Conservation (phyloP, 257 asterid genomes). For the Solanum pennellii region DNA sequence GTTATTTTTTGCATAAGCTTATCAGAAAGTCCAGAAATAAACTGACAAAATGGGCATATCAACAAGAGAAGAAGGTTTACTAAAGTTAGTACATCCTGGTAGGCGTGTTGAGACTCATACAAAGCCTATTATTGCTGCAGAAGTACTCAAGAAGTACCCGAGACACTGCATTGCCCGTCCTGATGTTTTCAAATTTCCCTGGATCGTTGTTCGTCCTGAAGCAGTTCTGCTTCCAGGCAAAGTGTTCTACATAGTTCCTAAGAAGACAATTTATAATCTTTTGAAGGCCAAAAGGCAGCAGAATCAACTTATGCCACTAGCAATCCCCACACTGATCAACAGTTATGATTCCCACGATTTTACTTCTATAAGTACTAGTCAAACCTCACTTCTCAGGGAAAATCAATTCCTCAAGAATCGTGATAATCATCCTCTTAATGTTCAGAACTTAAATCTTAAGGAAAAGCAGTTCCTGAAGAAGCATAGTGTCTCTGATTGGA, state of each 20-base stretch:
- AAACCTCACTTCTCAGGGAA: background rate
- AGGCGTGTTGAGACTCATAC: constrained; percentile 25
- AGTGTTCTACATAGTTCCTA: constrained; percentile 30
- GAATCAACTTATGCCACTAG: background rate
- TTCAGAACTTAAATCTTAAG: background rate
- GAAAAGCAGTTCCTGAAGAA: background rate
- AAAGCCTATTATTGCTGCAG: constrained; percentile 43
- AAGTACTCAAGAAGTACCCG: constrained; percentile 44
- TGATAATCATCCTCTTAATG: background rate
- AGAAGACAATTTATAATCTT: constrained; percentile 14
- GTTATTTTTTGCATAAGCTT: background rate
- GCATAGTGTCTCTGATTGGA: background rate
- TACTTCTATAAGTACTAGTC: background rate
- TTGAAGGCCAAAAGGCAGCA: constrained; percentile 9
- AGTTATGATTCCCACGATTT: background rate
- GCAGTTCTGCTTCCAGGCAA: constrained; percentile 29
- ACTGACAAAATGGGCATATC: constrained; percentile 20
- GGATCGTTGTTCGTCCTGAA: constrained; percentile 57
- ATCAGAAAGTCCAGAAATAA: background rate
- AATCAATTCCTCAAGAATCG: background rate
- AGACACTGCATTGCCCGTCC: constrained; percentile 59
- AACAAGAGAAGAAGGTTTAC: constrained; percentile 18
- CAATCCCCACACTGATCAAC: background rate
- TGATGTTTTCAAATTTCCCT: constrained; percentile 55
- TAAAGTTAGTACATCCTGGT: constrained; percentile 51